These are phyloP conservation scores for Urostyla sp. DNA, from an alignment of 73 alveolate species.

Conservation along the genomic window DNA sequence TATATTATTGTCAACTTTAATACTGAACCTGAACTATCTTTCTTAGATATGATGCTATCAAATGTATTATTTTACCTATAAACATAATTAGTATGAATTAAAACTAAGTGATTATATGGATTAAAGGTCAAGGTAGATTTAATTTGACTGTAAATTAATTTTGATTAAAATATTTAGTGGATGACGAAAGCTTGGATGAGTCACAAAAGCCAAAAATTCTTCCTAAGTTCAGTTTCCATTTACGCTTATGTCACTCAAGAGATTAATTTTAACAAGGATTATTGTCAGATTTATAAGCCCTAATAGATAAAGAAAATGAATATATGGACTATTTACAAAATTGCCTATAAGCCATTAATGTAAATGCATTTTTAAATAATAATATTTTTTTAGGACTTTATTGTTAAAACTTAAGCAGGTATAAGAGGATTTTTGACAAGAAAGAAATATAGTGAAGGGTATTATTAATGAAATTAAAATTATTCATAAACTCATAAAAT, in stretches of 20 bases:
- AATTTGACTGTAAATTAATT: constrained; percentile 8
- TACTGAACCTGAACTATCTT: constrained; percentile 26
- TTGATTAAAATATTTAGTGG: background rate
- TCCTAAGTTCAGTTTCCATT: constrained; percentile 14
- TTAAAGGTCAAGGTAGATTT: constrained; percentile 25
- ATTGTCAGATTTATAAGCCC: constrained; percentile 15
- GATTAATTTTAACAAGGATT: constrained; percentile 34
- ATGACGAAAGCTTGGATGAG: constrained; percentile 13
- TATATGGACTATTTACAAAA: constrained; percentile 38
- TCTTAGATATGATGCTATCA: constrained; percentile 42
- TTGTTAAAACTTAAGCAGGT: too few relatives aligned
- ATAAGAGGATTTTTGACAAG: too few relatives aligned
- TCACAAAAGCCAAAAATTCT: background rate
- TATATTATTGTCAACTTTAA: constrained; percentile 37
- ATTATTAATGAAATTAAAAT: too few relatives aligned
- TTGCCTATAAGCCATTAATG: constrained; percentile 44
- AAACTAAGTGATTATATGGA: constrained; percentile 10
- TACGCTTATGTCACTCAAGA: constrained; percentile 50
- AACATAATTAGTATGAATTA: constrained; percentile 14
- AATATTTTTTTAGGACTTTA: too few relatives aligned
- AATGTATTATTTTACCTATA: background rate
- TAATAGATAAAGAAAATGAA: constrained; percentile 47
- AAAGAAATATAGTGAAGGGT: too few relatives aligned
- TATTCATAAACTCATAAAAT: too few relatives aligned
- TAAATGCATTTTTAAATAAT: too few relatives aligned